phyloP scores from a whole-genome alignment of 352 stramenopile genomes.

The Phytophthora uliginosa region DNA sequence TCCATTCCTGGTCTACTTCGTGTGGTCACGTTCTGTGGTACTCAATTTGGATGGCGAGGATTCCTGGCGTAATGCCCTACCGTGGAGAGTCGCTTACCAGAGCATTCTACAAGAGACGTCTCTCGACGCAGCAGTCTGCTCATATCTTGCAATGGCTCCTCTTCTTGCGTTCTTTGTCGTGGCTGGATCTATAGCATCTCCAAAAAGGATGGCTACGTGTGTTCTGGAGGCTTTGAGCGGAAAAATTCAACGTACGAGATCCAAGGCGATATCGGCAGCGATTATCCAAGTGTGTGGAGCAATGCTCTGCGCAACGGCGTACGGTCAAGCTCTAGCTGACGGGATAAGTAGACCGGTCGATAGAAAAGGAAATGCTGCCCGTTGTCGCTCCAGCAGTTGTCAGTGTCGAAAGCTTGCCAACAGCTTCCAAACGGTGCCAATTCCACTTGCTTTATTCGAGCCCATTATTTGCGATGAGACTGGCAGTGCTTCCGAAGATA shows the following conservation, averaged over 20 bases:
- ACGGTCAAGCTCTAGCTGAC: conserved; percentile 30
- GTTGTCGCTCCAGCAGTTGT: conserved; percentile 22
- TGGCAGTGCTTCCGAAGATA: conserved; percentile 7
- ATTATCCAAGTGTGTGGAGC: conserved; percentile 47
- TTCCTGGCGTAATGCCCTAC: conserved; percentile 51
- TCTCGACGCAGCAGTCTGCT: conserved; percentile 33
- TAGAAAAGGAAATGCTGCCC: conserved; percentile 9
- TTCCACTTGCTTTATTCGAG: conserved; percentile 47
- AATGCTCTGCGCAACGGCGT: conserved; percentile 47
- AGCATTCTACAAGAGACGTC: conserved; percentile 45
- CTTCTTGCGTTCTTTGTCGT: conserved; percentile 57
- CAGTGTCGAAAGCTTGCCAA: conserved; percentile 31
- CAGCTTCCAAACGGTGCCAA: conserved; percentile 22
- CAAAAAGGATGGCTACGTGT: conserved; percentile 48
- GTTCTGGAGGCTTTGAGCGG: conserved; percentile 52
- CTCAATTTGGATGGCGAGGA: conserved; percentile 43
- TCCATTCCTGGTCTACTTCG: conserved; percentile 54
- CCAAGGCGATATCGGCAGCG: conserved; percentile 30
- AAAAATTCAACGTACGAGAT: conserved; percentile 45
- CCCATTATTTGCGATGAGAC: conserved; percentile 30
- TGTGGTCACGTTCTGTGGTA: conserved; percentile 52
- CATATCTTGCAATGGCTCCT: conserved; percentile 49
- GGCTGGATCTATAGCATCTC: conserved; percentile 37
- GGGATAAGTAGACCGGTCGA: not conserved
- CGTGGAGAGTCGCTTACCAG: conserved; percentile 51